phyloP scores from a whole-genome alignment of 1,284 basidiomycete species.

The Boletus mariae region DNA sequence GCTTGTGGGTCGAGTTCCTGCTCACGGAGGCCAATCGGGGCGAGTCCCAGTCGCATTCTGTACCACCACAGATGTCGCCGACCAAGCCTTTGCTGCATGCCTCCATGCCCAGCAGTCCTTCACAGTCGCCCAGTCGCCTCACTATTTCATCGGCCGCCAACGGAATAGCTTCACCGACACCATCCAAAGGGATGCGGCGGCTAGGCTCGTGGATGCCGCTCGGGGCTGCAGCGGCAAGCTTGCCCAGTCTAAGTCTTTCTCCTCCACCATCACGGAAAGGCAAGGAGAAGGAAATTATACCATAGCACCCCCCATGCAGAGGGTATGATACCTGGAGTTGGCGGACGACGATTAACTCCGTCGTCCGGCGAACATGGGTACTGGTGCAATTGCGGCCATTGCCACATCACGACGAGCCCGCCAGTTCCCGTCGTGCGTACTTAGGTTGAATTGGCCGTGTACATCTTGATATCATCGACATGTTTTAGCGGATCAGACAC shows the following conservation, averaged over 20 bases:
- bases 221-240: conserved; percentile 41
- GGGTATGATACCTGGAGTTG: conserved; percentile 5
- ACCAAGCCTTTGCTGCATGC: conserved; percentile 34
- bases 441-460: conserved; percentile 12
- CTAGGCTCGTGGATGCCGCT: conserved; percentile 45
- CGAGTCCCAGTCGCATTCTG: conserved; percentile 25
- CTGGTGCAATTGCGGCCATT: conserved; percentile 3
- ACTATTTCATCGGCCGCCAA: conserved; percentile 15
- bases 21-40: conserved; percentile 81
- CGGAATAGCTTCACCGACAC: conserved; percentile 31
- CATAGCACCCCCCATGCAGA: conserved; percentile 9
- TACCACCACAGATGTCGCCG: conserved; percentile 26
- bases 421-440: conserved; percentile 2
- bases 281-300: conserved; percentile 44
- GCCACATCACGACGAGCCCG: conserved; percentile 8
- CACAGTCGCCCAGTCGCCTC: conserved; percentile 27
- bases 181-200: conserved; percentile 40
- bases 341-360: not conserved
- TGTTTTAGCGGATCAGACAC: conserved; percentile 19
- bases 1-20: conserved; percentile 93
- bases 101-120: conserved; percentile 53
- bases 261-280: conserved; percentile 41
- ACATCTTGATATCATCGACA: conserved; percentile 18
- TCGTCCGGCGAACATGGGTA: conserved; percentile 5
- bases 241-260: conserved; percentile 46